Conservation (phyloP, 441 rosid genomes). For the Pelargonium fulgidum region DNA sequence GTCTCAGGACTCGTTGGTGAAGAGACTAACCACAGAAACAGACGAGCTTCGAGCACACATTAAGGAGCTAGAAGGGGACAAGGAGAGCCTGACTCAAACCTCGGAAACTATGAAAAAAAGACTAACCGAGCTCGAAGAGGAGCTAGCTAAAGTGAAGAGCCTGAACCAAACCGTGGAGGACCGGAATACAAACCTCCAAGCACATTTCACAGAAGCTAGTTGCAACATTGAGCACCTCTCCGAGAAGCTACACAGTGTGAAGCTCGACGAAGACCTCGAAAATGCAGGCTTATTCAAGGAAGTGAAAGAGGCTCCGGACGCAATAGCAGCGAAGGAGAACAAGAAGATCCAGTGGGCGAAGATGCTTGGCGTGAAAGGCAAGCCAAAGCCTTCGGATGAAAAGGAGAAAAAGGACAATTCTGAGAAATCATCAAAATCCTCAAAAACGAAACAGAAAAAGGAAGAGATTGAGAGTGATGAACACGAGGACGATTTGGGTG, state of each 20-base stretch:
- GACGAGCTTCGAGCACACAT: slow-evolving; percentile 64
- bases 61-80: slow-evolving; percentile 53
- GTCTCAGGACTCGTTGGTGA: slow-evolving; percentile 55
- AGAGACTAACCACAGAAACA: slow-evolving; percentile 47
- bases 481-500: neutral
- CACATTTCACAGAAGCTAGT: slow-evolving; percentile 46
- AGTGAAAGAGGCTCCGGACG: neutral
- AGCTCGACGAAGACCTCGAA: slow-evolving; percentile 27
- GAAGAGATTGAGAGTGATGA: neutral
- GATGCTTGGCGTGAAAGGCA: too few species aligned
- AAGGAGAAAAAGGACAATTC: too few species aligned
- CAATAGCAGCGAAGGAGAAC: neutral
- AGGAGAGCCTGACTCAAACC: slow-evolving; percentile 33
- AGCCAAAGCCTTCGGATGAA: too few species aligned
- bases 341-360: neutral
- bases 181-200: slow-evolving; percentile 43
- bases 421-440: too few species aligned
- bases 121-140: slow-evolving; percentile 57
- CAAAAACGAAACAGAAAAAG: too few species aligned
- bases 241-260: slow-evolving; percentile 31
- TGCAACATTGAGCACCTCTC: slow-evolving; percentile 39
- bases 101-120: slow-evolving; percentile 38
- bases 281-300: neutral
- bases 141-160: slow-evolving; percentile 44
- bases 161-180: slow-evolving; percentile 44